Base-by-base conservation (phyloP, 208 protist species). In the Acanthamoeba royreba region DNA sequence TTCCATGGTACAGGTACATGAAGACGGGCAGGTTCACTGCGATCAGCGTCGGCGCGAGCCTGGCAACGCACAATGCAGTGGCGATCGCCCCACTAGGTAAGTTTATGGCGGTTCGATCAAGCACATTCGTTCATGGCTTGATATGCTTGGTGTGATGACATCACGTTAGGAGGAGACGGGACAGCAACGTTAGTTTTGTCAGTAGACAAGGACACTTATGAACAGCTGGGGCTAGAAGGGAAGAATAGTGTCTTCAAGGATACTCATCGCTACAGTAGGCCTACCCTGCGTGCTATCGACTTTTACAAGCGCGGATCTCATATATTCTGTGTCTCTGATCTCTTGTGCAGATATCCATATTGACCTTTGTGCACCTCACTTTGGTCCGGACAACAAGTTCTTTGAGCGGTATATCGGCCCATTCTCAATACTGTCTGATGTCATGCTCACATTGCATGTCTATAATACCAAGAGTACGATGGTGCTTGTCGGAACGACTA, bases 121-220 rank as follows among this genome's bases (percentile, higher is more conserved):
- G 19, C 19, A 46, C 38, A 13, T 31, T 81, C 8, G 17, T 31
- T 46, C 31, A 13, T 81, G 17, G 4, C 69, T 81, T 38, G n/a
- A 19, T 81, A 17, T 22, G 31, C 13, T 77, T 77, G 35, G 17
- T 8, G 11, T 77, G 49, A 69, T 69, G 58, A 9, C 8, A 33
- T 13, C 19, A 8, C 11, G 0, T 7, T 5, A 87, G 79, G 43
- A 13, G 79, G 79, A 15, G 42, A 52, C 4, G 81, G 81, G 0
- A 58, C 22, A 49, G 81, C 81, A 22, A 89, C 81, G 19, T 49
- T 92, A 2, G 9, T 92, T 22, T 58, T 92, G 15, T 92, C 87
- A 15, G 35, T 92, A n/a, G 87, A 92, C 63, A 92, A 92, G 40
- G 87, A 92, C 17, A 92, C 87, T 28, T 92, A 92, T 45, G 87